These are phyloP conservation scores for Sparassis latifolia DNA, from an alignment of 1,284 basidiomycete species.

Conservation along the genomic window DNA sequence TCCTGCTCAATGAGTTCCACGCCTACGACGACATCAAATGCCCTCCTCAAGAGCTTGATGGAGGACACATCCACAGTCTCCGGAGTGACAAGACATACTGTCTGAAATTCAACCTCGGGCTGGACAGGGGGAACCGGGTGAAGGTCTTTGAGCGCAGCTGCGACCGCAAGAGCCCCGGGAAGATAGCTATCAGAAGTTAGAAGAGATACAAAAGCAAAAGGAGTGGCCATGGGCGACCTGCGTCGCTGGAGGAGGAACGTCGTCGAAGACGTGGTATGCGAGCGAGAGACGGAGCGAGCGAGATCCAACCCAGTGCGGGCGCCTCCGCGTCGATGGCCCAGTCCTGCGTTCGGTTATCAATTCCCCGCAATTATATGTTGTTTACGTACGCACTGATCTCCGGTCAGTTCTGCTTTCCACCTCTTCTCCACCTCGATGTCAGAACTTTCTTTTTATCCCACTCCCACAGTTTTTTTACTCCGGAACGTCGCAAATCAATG, in stretches of 20 bases:
- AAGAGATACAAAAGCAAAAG: slow-evolving; percentile 83
- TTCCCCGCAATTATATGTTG: too few species aligned
- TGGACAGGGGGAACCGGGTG: slow-evolving; percentile 51
- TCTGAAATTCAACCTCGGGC: slow-evolving; percentile 68
- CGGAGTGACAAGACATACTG: slow-evolving; percentile 91
- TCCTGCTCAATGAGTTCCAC: slow-evolving; percentile 80
- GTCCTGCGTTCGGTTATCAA: too few species aligned
- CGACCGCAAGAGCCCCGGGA: slow-evolving; percentile 84
- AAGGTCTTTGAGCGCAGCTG: slow-evolving; percentile 76
- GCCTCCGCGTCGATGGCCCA: background rate
- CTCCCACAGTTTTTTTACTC: too few species aligned
- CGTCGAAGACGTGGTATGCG: slow-evolving; percentile 20
- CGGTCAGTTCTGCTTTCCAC: too few species aligned
- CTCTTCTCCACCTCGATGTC: too few species aligned
- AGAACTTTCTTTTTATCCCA: too few species aligned
- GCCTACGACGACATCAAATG: slow-evolving; percentile 84
- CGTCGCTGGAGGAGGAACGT: slow-evolving; percentile 10
- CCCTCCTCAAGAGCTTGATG: slow-evolving; percentile 74
- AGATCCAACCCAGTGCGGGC: slow-evolving; percentile 1
- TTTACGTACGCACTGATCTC: too few species aligned
- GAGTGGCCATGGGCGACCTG: slow-evolving; percentile 45
- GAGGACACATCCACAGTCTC: slow-evolving; percentile 86
- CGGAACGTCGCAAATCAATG: too few species aligned
- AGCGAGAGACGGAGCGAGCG: slow-evolving; percentile 10
- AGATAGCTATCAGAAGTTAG: slow-evolving; percentile 89